Conservation (phyloP, 1,284 basidiomycete genomes). For the Irpex sp. region DNA sequence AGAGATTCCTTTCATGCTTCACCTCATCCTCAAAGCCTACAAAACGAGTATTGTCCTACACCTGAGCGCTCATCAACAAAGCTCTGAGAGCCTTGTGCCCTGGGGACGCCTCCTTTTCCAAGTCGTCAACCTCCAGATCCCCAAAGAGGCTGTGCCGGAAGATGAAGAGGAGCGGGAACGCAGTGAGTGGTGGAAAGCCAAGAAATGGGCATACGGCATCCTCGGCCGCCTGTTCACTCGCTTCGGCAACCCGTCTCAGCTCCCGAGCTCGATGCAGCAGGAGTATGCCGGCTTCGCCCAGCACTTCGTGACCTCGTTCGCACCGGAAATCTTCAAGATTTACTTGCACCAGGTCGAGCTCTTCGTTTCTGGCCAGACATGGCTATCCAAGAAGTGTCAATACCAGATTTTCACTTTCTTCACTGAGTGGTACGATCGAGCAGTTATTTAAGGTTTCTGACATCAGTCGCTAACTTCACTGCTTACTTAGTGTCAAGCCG, state of each 20-base stretch:
- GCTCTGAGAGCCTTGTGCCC: constrained; percentile 67
- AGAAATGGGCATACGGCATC: constrained; percentile 84
- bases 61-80: constrained; percentile 72
- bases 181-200: constrained; percentile 84
- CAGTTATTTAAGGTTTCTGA: neutral
- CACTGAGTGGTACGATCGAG: constrained; percentile 70
- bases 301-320: constrained; percentile 76
- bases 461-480: constrained; percentile 3
- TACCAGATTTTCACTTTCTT: constrained; percentile 82
- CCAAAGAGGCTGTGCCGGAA: constrained; percentile 60
- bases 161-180: constrained; percentile 73
- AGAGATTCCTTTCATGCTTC: constrained; percentile 75
- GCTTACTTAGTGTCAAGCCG: constrained; percentile 71
- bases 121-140: constrained; percentile 67
- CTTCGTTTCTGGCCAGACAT: constrained; percentile 65
- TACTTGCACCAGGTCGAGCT: constrained; percentile 77
- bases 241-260: constrained; percentile 82
- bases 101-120: constrained; percentile 84
- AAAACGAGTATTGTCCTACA: constrained; percentile 73
- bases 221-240: constrained; percentile 75
- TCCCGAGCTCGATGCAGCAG: constrained; percentile 66
- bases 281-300: constrained; percentile 71
- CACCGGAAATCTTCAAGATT: constrained; percentile 79
- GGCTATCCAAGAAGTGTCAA: constrained; percentile 80
- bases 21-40: constrained; percentile 82